Conservation (phyloP, 768 basidiomycete genomes). For the Boletus insuetus region DNA sequence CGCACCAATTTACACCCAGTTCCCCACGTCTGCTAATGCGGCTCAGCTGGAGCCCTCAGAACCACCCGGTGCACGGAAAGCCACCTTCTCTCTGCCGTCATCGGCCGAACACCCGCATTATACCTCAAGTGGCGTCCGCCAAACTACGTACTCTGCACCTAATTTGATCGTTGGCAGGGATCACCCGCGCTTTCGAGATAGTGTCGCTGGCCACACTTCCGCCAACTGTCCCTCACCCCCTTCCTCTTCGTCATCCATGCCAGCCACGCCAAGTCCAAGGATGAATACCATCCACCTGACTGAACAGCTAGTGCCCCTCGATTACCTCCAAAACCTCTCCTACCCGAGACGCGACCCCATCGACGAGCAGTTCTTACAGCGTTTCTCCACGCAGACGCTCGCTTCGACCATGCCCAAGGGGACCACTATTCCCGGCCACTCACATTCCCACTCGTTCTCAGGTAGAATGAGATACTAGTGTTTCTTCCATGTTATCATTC, state of each 20-base stretch:
- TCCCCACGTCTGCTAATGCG: conserved; percentile 30
- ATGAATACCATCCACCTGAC: conserved; percentile 21
- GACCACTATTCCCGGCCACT: conserved; percentile 4
- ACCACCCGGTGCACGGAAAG: conserved; percentile 20
- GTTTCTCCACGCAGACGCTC: conserved; percentile 41
- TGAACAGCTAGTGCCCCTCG: conserved; percentile 56
- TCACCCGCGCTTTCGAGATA: conserved; percentile 23
- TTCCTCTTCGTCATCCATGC: conserved; percentile 39
- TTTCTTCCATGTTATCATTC: neutral
- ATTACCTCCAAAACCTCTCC: conserved; percentile 55
- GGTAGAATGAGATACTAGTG: conserved; percentile 24
- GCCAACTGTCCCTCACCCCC: conserved; percentile 31
- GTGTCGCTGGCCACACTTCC: conserved; percentile 18
- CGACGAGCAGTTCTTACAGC: conserved; percentile 62
- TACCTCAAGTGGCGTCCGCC: conserved; percentile 18
- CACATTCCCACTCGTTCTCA: conserved; percentile 23
- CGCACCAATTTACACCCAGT: conserved; percentile 28
- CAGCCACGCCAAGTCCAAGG: conserved; percentile 37
- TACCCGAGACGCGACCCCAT: conserved; percentile 57
- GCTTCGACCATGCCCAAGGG: conserved; percentile 21
- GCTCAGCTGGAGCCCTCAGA: conserved; percentile 29
- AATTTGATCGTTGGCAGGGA: conserved; percentile 21
- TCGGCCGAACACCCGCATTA: conserved; percentile 25
- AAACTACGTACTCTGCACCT: conserved; percentile 34
- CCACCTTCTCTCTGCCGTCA: conserved; percentile 31